Base-by-base conservation (phyloP, 2,329 filamentous ascomycete species). In the Alternaria metachromatica region DNA sequence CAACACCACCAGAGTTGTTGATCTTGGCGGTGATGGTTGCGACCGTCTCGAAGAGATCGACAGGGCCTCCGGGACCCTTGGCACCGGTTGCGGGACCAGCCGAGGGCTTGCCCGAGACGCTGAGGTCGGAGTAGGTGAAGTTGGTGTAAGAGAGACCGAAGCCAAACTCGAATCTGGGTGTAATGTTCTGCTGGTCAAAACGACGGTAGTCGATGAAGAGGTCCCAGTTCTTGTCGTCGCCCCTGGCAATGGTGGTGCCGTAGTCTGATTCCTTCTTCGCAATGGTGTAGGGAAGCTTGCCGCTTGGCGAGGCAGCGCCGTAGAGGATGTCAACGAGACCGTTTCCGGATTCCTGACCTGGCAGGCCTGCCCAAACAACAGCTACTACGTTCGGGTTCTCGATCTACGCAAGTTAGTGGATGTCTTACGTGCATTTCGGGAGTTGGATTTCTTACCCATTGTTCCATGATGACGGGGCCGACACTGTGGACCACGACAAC, bases 211-310 rank as follows among this genome's bases (percentile, higher is more conserved):
- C 82, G 64, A 84, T 80, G 65, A 80, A 81, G 12, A 84, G 66
- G 18, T 82, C 80, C 73, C 83, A 82, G n/a, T 74, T 70, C 55
- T 76, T 61, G 30, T 70, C 68, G 50, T 63, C 59, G 3, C 72
- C 74, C 4, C 30, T 18, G 4, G 63, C 61, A 21, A 80, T 68
- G 0, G 54, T 59, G 1, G 76, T 73, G 18, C 76, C 76, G 49
- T 80, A 80, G 62, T 80, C 79, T 2, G 33, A 63, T 5, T 69
- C 61, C 18, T 69, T 60, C 67, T 79, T 80, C 4, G 77, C 78
- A 54, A 80, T 80, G 11, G 78, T 80, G 54, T 79, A 91, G 72
- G 89, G 87, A 0, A 91, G 80, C 60, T 87, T 87, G 2, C 88
- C 89, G 0, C 76, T 81, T 1, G 83, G 83, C 6, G 78, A 78